phyloP scores from a whole-genome alignment of 2,329 filamentous ascomycete species.

The Colletotrichum viniferum region DNA sequence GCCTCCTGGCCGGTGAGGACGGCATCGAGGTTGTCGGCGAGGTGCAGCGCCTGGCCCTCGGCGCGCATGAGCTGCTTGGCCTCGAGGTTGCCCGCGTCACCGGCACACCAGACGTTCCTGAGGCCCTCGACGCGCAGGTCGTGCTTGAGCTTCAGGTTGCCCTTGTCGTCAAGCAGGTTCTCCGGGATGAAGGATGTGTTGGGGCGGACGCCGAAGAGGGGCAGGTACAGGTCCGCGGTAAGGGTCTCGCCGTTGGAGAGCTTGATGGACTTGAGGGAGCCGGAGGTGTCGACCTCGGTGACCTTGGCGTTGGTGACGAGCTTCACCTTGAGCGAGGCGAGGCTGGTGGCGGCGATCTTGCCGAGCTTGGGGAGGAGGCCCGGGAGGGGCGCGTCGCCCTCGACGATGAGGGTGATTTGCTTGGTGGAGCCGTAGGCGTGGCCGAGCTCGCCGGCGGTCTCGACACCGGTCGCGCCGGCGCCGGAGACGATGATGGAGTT shows the following conservation, averaged over 20 bases:
- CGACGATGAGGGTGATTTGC: conserved; percentile 28
- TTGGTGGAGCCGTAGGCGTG: conserved; percentile 32
- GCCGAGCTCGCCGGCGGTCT: conserved; percentile 40
- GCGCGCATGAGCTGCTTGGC: conserved; percentile 26
- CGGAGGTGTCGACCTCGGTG: conserved; percentile 25
- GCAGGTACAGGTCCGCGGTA: conserved; percentile 31
- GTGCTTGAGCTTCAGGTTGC: conserved; percentile 27
- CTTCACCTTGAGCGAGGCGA: conserved; percentile 48
- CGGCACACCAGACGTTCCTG: conserved; percentile 30
- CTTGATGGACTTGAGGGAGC: conserved; percentile 34
- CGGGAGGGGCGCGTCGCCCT: conserved; percentile 18
- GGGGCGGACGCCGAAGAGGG: conserved; percentile 30
- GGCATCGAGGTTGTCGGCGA: conserved; percentile 38
- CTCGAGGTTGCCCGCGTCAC: conserved; percentile 30
- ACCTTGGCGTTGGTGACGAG: conserved; percentile 45
- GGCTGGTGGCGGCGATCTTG: conserved; percentile 39
- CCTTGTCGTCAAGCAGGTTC: conserved; percentile 26
- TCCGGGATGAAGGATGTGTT: conserved; percentile 30
- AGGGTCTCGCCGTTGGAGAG: conserved; percentile 34
- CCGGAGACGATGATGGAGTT: conserved; percentile 42
- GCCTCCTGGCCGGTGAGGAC: conserved; percentile 18
- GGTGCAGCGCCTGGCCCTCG: conserved; percentile 37
- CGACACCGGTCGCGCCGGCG: conserved; percentile 41
- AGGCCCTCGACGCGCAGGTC: conserved; percentile 26
- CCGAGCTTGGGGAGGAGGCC: conserved; percentile 34